Percentiles rank a stretch among this genome's conserved stretches.
These are phyloP conservation scores for Echites panduratus DNA, from an alignment of 257 asterid genomes.

Conservation along the genomic window DNA sequence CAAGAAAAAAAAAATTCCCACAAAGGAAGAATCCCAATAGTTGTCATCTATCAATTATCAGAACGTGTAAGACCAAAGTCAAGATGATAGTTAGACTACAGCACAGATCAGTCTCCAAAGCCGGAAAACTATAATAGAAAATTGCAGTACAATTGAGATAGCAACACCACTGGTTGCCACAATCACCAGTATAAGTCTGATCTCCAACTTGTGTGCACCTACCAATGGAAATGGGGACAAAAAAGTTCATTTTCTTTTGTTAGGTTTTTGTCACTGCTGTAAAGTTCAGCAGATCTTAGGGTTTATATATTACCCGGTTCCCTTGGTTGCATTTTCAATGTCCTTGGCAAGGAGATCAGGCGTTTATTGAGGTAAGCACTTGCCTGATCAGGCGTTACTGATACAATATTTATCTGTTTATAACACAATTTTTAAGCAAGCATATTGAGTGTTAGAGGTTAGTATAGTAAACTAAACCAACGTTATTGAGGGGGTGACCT, in stretches of 20 bases:
- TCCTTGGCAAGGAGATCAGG: neutral
- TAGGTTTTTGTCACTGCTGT: slow-evolving; percentile 7
- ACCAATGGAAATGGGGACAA: neutral
- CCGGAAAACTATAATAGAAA: too few relatives aligned
- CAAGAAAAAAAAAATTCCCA: too few relatives aligned
- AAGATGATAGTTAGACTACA: neutral
- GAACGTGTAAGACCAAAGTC: neutral
- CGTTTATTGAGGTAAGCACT: too few relatives aligned
- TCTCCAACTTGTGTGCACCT: too few relatives aligned
- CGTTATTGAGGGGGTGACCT: neutral
- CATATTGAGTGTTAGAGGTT: neutral
- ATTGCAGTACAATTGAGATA: neutral
- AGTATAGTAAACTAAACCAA: neutral
- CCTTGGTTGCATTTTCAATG: neutral
- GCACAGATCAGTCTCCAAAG: neutral
- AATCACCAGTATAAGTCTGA: neutral
- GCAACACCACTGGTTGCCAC: neutral
- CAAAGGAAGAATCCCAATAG: too few relatives aligned
- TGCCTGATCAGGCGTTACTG: neutral
- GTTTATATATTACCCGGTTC: neutral
- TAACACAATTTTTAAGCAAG: neutral
- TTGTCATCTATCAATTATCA: neutral
- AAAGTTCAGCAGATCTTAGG: neutral
- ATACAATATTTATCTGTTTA: neutral
- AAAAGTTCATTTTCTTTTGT: neutral